Evolutionary conservation across 1,139 yeast genomes (phyloP).

Genomic region (Candida glucosophila): DNA sequence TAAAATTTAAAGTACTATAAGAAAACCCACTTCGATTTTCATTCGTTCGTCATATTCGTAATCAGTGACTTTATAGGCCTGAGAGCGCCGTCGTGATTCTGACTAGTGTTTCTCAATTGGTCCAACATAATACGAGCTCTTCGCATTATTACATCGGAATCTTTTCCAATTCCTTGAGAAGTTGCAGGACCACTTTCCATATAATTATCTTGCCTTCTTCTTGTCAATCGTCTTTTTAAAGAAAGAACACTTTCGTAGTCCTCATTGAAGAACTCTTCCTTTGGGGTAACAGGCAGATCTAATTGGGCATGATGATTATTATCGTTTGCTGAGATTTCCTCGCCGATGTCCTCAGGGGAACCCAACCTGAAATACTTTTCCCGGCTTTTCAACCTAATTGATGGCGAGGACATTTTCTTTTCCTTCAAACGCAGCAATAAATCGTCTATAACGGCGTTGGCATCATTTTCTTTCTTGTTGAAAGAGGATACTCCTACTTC

Average conservation of each 20-base stretch:
- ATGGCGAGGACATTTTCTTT: slow-evolving; percentile 12
- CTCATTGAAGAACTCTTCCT: too few species aligned
- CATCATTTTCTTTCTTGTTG: slow-evolving; percentile 4
- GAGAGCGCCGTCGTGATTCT: too few species aligned
- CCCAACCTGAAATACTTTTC: slow-evolving; percentile 22
- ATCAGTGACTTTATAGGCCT: too few species aligned
- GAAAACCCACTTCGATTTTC: too few species aligned
- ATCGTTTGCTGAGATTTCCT: slow-evolving; percentile 2
- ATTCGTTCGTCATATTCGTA: too few species aligned
- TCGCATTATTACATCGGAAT: slow-evolving; percentile 22
- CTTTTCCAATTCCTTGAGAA: too few species aligned
- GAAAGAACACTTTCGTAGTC: slow-evolving; percentile 36
- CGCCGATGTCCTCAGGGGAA: too few species aligned
- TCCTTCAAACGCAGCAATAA: slow-evolving; percentile 30
- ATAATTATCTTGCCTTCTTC: slow-evolving; percentile 14
- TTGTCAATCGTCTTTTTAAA: slow-evolving; percentile 31
- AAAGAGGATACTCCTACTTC: slow-evolving; percentile 2
- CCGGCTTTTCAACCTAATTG: slow-evolving; percentile 16
- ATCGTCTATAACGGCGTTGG: slow-evolving; percentile 28
- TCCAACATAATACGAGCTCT: slow-evolving; percentile 38
- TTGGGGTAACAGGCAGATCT: slow-evolving; percentile 2
- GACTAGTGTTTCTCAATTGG: slow-evolving; percentile 25
- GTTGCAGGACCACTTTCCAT: too few species aligned
- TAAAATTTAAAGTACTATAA: too few species aligned
- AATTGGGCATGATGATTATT: not conserved